Base-by-base conservation (phyloP, 2,329 filamentous ascomycete genomes). In the Apiospora marii region DNA sequence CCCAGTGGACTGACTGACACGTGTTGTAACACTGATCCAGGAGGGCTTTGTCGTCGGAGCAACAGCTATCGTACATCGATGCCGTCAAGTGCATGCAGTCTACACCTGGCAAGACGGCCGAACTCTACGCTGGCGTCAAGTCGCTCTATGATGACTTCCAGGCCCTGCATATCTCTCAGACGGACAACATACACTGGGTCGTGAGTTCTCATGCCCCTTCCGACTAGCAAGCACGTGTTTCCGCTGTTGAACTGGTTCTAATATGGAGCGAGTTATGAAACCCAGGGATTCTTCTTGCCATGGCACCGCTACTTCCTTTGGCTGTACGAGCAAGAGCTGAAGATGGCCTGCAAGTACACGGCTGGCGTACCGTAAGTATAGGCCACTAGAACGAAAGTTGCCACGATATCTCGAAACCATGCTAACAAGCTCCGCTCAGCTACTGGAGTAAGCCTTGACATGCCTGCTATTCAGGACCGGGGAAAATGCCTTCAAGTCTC, bases 91-190 rank as follows among this genome's bases (percentile, higher is more conserved):
- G 85, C 71, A 72, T 86, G 68, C 78, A 81, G 71, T 72, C 72
- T 12, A 76, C 78, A 73, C 79, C 83, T 12, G 74, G 81, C 8
- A 72, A 76, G n/a, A 80, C 77, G 1, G 75, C 76, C 24, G 68
- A 78, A 5, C 64, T 74, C 4, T 79, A 82, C 64, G 78, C 80
- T 1, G 85, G 85, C 5, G 82, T 80, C 0, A 79, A 76, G 71
- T 82, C 80, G 44, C 83, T 85, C n/a, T 86, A 81, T 73, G 85
- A 86, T 75, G 85, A 86, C 74, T 86, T 85, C 72, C 77, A 83
- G 43, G 84, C 80, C 16, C 76, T 82, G 12, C 85, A 86, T 72
- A 86, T 86, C 72, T 81, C 81, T 49, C 80, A 84, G 74, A 84
- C 84, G 1, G 75, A 80, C 46, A 74, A 72, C 14, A 82, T 85